A percentile compares a stretch with the other conserved stretches of the same genome.
Conservation (phyloP, 345 rosid species). For the Bretschneidera sinensis region DNA sequence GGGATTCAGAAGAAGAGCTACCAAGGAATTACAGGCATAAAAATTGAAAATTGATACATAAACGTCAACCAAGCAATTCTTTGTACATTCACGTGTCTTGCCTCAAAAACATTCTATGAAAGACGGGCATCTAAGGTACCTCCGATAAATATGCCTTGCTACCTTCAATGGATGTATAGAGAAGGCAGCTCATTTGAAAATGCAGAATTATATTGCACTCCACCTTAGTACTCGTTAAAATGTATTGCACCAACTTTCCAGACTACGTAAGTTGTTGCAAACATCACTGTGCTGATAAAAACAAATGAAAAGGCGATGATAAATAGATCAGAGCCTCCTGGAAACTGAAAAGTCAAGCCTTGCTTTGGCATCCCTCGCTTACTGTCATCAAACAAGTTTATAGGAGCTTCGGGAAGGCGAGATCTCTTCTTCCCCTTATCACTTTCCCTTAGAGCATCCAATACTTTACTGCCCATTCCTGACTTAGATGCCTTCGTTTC, state of each 20-base stretch:
- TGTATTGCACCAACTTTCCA: constrained; percentile 96
- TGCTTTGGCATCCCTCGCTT: constrained; percentile 74
- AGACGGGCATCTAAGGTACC: background rate
- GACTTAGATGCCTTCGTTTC: constrained; percentile 52
- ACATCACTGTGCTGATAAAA: constrained; percentile 82
- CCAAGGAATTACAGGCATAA: background rate
- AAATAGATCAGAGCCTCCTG: constrained; percentile 71
- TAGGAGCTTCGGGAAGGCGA: constrained; percentile 83
- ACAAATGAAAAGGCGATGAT: constrained; percentile 63
- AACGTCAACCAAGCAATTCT: background rate
- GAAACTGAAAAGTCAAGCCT: constrained; percentile 72
- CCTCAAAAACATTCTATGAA: too few relatives aligned
- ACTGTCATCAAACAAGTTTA: constrained; percentile 82
- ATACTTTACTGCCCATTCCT: constrained; percentile 64
- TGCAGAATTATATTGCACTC: background rate
- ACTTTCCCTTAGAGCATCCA: constrained; percentile 70
- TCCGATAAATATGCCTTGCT: background rate
- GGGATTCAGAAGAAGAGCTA: background rate
- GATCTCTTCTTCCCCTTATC: constrained; percentile 70
- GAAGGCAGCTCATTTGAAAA: background rate
- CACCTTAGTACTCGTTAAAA: constrained; percentile 48
- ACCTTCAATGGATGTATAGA: background rate
- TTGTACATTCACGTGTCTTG: too few relatives aligned
- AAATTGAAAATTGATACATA: background rate
- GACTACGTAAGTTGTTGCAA: constrained; percentile 74